Evolutionary conservation across 768 basidiomycete species (phyloP).

Genomic region (Auriscalpium microsporum): DNA sequence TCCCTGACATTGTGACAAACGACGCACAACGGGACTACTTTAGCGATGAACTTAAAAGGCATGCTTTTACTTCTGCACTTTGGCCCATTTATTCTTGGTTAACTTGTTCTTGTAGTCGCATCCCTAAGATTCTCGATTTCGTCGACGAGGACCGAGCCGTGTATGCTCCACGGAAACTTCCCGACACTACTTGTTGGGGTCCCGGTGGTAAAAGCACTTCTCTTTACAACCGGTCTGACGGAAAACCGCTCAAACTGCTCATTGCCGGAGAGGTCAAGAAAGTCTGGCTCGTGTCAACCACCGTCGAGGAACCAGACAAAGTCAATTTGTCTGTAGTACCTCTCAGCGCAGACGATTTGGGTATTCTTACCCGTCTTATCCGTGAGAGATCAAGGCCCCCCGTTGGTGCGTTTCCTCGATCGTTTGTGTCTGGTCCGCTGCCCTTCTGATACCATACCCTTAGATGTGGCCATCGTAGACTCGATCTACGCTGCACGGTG

Average conservation of each 20-base stretch:
- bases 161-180: neutral
- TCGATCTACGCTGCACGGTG: neutral
- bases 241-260: neutral
- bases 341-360: neutral
- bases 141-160: neutral
- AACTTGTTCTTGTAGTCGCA: neutral
- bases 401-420: neutral
- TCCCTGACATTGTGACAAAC: neutral
- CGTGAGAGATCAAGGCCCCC: neutral
- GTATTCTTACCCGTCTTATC: neutral
- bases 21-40: too few relatives aligned
- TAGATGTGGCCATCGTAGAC: neutral
- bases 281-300: neutral
- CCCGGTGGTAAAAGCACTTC: neutral
- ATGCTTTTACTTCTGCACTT: too few relatives aligned
- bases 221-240: neutral
- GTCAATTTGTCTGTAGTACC: neutral
- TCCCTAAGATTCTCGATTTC: neutral
- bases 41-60: too few relatives aligned
- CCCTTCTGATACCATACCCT: neutral
- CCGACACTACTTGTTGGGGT: neutral
- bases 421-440: neutral
- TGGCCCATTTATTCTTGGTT: neutral
- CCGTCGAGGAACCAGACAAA: neutral
- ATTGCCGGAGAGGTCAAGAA: neutral